These are phyloP conservation scores for Naumovozyma baii DNA, from an alignment of 805 yeast species.

Conservation along the genomic window DNA sequence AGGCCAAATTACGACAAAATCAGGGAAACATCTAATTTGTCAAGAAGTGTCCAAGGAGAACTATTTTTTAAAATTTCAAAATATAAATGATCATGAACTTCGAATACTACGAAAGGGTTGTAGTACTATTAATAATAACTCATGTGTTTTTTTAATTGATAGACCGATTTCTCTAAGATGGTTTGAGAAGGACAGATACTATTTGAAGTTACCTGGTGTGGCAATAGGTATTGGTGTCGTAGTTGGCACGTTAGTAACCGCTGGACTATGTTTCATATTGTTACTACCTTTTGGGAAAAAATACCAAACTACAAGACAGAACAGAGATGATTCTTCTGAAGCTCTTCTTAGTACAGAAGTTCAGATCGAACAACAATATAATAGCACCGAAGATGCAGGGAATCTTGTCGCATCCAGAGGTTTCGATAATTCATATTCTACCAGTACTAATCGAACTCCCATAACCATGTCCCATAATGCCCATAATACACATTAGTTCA, in stretches of 20 bases:
- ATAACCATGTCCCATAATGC: neutral
- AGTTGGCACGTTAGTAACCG: constrained; percentile 38
- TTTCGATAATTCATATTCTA: neutral
- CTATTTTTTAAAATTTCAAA: constrained; percentile 33
- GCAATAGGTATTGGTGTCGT: constrained; percentile 61
- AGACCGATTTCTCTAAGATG: constrained; percentile 57
- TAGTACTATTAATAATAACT: constrained; percentile 30
- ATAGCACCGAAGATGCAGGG: neutral
- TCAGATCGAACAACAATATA: neutral
- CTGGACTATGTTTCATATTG: constrained; percentile 11
- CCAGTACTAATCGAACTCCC: neutral
- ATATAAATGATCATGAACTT: constrained; percentile 49
- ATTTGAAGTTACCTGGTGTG: constrained; percentile 53
- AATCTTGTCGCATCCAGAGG: neutral
- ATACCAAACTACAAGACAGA: neutral
- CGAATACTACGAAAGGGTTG: constrained; percentile 55
- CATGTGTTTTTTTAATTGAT: constrained; percentile 58
- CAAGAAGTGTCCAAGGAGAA: constrained; percentile 33
- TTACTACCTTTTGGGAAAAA: constrained; percentile 2
- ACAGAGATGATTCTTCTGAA: neutral
- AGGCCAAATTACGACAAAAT: constrained; percentile 34
- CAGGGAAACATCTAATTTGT: constrained; percentile 37
- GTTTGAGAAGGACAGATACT: constrained; percentile 45
- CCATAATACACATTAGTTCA: no score
- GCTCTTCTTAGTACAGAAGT: neutral